Percentiles rank a stretch among this genome's conserved stretches.
Conservation (phyloP, 2,329 filamentous ascomycete genomes). For the Beauveria scarabaeidicola region DNA sequence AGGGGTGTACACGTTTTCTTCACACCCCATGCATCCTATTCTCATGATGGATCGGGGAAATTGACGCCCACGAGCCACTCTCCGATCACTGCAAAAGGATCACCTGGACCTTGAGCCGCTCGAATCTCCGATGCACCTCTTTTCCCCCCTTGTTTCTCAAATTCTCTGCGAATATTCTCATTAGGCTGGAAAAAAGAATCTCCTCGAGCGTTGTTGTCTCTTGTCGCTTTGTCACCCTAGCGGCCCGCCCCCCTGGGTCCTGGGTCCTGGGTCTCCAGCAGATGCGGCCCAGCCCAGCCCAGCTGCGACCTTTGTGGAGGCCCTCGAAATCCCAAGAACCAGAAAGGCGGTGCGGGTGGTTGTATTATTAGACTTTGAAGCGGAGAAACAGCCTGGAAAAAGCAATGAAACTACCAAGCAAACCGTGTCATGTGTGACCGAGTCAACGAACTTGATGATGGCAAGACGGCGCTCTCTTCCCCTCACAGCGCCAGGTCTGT, state of each 20-base stretch:
- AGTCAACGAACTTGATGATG: not conserved
- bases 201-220: conserved; percentile 2
- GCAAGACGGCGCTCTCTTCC: not conserved
- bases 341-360: not conserved
- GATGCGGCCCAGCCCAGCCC: not conserved
- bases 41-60: not conserved
- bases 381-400: not conserved
- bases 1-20: too few species aligned
- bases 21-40: not conserved
- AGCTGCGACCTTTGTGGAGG: not conserved
- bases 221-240: not conserved
- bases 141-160: not conserved
- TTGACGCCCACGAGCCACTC: not conserved
- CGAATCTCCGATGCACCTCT: too few species aligned
- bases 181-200: not conserved
- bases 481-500: not conserved
- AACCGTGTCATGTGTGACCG: not conserved
- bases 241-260: not conserved
- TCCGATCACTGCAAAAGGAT: not conserved
- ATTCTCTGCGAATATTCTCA: not conserved
- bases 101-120: not conserved
- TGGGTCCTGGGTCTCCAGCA: not conserved
- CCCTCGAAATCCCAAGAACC: not conserved
- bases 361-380: not conserved
- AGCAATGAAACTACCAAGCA: not conserved